A percentile compares a stretch with the other conserved stretches of the same genome.
These are phyloP conservation scores for Phytophthora niederhauseri DNA, from an alignment of 352 stramenopile species.

Conservation along the genomic window DNA sequence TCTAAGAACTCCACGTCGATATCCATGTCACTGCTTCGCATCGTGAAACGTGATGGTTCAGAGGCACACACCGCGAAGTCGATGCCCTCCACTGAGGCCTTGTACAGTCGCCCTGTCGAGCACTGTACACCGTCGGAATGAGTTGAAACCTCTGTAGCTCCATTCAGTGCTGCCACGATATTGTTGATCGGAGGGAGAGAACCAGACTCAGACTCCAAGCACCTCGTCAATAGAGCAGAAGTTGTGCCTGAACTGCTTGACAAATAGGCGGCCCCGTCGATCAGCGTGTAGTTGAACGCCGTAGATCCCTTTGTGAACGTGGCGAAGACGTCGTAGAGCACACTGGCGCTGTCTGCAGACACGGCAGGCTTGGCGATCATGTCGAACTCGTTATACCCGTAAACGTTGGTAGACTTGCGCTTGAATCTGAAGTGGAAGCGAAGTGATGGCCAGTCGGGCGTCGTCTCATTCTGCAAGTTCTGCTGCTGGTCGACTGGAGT, in stretches of 20 bases:
- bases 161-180: conserved; percentile 9
- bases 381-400: not conserved
- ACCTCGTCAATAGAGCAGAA: conserved; percentile 1
- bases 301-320: conserved; percentile 12
- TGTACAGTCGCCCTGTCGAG: conserved; percentile 13
- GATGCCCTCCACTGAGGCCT: conserved; percentile 7
- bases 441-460: not conserved
- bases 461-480: not conserved
- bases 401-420: not conserved
- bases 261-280: conserved; percentile 26
- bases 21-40: conserved; percentile 14
- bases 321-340: conserved; percentile 32
- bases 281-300: conserved; percentile 31
- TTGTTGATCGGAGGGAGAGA: conserved; percentile 21
- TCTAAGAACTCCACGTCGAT: conserved; percentile 16
- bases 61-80: conserved; percentile 12
- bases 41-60: conserved; percentile 9
- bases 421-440: not conserved
- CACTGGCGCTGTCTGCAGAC: not conserved
- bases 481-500: not conserved
- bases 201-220: conserved; percentile 9
- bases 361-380: not conserved
- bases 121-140: conserved; percentile 4
- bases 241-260: conserved; percentile 17
- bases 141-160: not conserved